Evolutionary conservation across 306 rosid species (phyloP).

Genomic region (Malus fusca): DNA sequence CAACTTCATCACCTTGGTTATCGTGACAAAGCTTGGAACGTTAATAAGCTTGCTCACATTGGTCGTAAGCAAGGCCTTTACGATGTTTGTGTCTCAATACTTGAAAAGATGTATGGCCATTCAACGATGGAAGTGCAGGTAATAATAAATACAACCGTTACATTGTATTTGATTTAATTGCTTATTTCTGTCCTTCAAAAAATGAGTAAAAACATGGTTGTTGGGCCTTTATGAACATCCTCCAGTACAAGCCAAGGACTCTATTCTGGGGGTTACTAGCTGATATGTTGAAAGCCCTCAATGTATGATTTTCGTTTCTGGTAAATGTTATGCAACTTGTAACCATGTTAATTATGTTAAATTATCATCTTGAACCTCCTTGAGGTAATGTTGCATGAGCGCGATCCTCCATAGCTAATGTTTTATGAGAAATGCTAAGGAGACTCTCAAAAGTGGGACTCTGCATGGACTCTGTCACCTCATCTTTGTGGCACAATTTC

Average conservation of each 20-base stretch:
- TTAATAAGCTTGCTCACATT: constrained; percentile 92
- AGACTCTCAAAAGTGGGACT: no score
- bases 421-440: neutral
- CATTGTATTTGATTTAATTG: neutral
- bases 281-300: neutral
- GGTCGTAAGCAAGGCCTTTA: constrained; percentile 90
- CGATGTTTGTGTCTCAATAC: constrained; percentile 89
- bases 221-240: neutral
- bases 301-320: neutral
- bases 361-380: neutral
- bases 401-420: neutral
- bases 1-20: constrained; percentile 97
- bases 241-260: neutral
- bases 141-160: neutral
- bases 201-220: neutral
- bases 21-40: constrained; percentile 99
- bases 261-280: neutral
- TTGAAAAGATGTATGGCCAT: constrained; percentile 94
- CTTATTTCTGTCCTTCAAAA: neutral
- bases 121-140: constrained; percentile 99
- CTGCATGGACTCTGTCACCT: no score
- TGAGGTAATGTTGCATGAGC: neutral
- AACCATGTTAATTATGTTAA: neutral
- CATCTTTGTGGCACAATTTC: no score
- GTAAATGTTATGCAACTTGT: neutral